Conservation (phyloP, 331 rosid genomes). For the Quercus tomentella region DNA sequence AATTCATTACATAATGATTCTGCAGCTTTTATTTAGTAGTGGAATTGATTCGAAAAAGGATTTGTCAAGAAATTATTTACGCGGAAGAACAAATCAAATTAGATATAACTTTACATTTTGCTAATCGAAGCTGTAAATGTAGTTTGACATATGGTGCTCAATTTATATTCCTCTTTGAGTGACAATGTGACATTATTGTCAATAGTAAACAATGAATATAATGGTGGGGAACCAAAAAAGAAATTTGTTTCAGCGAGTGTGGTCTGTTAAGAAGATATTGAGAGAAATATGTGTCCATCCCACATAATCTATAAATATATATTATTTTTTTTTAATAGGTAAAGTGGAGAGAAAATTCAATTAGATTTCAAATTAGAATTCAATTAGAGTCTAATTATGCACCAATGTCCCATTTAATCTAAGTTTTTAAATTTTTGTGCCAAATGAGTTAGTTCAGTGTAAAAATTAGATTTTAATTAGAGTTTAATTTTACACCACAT, state of each 20-base stretch:
- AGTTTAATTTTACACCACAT: too few species aligned
- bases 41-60: neutral
- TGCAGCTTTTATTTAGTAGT: neutral
- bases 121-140: neutral
- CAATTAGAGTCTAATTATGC: too few species aligned
- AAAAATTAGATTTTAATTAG: too few species aligned
- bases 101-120: neutral
- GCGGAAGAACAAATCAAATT: neutral
- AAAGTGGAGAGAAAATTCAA: too few species aligned
- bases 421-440: too few species aligned
- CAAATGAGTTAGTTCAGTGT: too few species aligned
- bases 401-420: too few species aligned
- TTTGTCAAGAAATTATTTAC: neutral
- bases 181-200: neutral
- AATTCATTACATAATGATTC: neutral
- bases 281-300: too few species aligned
- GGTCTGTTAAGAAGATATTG: slow-evolving; percentile 11
- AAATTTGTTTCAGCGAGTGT: neutral
- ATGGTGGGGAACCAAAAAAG: slow-evolving; percentile 20
- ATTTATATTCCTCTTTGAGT: neutral
- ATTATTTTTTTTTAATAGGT: too few species aligned
- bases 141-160: neutral
- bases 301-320: too few species aligned
- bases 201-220: neutral
- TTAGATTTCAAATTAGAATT: too few species aligned